phyloP scores from a whole-genome alignment of 306 rosid species.

The Glycyrrhiza uralensis region DNA sequence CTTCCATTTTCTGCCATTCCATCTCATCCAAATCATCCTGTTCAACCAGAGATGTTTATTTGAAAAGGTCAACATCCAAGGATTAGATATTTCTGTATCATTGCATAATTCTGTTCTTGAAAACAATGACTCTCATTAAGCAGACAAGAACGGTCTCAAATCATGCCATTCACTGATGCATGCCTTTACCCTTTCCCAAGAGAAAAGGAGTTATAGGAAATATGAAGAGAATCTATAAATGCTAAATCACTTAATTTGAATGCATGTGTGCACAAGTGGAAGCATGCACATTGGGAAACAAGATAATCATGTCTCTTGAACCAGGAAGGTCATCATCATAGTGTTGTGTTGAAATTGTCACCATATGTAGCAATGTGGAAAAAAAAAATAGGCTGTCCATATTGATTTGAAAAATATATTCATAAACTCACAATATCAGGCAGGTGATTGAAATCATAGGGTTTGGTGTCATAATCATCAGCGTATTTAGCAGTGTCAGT shows the following conservation, averaged over 20 bases:
- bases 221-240: neutral
- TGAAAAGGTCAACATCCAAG: neutral
- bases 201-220: neutral
- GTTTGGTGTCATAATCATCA: slow-evolving; percentile 34
- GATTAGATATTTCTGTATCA: slow-evolving; percentile 2
- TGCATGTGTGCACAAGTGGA: neutral
- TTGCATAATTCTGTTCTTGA: neutral
- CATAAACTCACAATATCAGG: slow-evolving; percentile 39
- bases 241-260: neutral
- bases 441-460: slow-evolving; percentile 24
- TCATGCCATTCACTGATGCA: neutral
- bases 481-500: slow-evolving; percentile 29
- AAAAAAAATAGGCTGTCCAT: neutral
- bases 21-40: slow-evolving; percentile 83
- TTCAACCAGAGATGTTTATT: slow-evolving; percentile 22
- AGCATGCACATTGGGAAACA: neutral
- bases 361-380: neutral
- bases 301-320: slow-evolving; percentile 34
- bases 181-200: neutral
- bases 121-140: neutral
- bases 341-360: slow-evolving; percentile 34
- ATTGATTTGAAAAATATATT: slow-evolving; percentile 19
- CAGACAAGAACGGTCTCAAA: neutral
- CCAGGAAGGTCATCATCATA: slow-evolving; percentile 31
- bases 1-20: slow-evolving; percentile 70